phyloP scores from a whole-genome alignment of 1,139 yeast species.

The Pichia sp. region DNA sequence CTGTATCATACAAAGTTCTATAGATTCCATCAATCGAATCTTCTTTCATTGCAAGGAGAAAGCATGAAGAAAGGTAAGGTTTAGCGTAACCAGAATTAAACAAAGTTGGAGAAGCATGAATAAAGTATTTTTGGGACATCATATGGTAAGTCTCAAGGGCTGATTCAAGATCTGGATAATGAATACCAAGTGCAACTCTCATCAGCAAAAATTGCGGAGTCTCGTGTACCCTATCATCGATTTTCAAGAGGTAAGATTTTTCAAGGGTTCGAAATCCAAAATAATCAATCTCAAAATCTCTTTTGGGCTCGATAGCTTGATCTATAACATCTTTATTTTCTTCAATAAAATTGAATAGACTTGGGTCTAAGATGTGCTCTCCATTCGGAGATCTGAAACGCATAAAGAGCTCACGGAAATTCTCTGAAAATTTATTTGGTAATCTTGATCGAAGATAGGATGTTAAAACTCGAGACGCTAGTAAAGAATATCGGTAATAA shows the following conservation, averaged over 20 bases:
- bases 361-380: constrained; percentile 7
- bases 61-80: constrained; percentile 47
- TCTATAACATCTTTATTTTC: constrained; percentile 33
- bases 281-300: constrained; percentile 40
- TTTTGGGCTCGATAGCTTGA: constrained; percentile 30
- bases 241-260: constrained; percentile 38
- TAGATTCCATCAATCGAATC: constrained; percentile 55
- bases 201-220: constrained; percentile 46
- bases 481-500: constrained; percentile 40
- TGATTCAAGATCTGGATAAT: constrained; percentile 33
- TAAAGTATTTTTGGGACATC: constrained; percentile 45
- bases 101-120: constrained; percentile 51
- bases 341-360: constrained; percentile 5
- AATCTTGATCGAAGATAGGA: constrained; percentile 30
- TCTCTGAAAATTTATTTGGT: constrained; percentile 32
- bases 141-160: constrained; percentile 43
- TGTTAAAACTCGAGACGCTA: constrained; percentile 43
- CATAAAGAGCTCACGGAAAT: constrained; percentile 25
- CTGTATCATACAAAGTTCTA: constrained; percentile 46
- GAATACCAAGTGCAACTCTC: constrained; percentile 50
- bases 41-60: constrained; percentile 49
- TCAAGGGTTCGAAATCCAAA: constrained; percentile 50
- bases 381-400: constrained; percentile 5
- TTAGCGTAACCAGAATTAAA: constrained; percentile 47
- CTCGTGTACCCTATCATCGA: constrained; percentile 35